phyloP scores from a whole-genome alignment of 345 rosid species.

The Euphorbia lathyris region DNA sequence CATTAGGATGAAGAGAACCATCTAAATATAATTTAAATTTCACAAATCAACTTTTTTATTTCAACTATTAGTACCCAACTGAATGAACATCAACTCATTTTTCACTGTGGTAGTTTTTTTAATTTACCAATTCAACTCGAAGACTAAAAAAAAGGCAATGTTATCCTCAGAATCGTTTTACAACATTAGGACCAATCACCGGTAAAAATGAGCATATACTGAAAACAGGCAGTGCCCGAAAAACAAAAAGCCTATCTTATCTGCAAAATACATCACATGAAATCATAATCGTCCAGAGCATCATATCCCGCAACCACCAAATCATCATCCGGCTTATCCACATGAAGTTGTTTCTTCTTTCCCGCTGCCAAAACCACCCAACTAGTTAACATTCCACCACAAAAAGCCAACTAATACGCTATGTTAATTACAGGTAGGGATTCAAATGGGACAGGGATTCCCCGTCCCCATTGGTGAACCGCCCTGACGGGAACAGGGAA shows the following conservation, averaged over 20 bases:
- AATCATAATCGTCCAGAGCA: slow-evolving; percentile 71
- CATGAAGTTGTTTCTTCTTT: slow-evolving; percentile 80
- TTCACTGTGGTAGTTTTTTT: not conserved
- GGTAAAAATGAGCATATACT: slow-evolving; percentile 8
- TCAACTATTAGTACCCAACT: not conserved
- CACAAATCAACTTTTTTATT: slow-evolving; percentile 10
- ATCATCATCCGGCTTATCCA: slow-evolving; percentile 76
- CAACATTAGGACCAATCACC: slow-evolving; percentile 7
- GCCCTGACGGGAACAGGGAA: no score
- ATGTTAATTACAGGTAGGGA: no score
- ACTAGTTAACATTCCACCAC: not conserved
- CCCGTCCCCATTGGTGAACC: no score
- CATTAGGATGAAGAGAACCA: not conserved
- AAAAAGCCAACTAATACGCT: not conserved
- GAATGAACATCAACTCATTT: slow-evolving; percentile 3
- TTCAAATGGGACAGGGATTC: no score
- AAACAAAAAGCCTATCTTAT: not conserved
- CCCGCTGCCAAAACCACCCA: slow-evolving; percentile 33
- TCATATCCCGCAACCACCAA: slow-evolving; percentile 49
- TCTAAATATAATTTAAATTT: not conserved
- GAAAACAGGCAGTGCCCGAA: slow-evolving; percentile 3
- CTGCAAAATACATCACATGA: slow-evolving; percentile 52
- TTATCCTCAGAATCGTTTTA: slow-evolving; percentile 7
- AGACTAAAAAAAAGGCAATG: not conserved
- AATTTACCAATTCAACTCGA: not conserved